Percentiles rank a stretch among this genome's conserved stretches.
Evolutionary conservation across 768 basidiomycete species (phyloP).

Genomic region (Amanita thiersii): DNA sequence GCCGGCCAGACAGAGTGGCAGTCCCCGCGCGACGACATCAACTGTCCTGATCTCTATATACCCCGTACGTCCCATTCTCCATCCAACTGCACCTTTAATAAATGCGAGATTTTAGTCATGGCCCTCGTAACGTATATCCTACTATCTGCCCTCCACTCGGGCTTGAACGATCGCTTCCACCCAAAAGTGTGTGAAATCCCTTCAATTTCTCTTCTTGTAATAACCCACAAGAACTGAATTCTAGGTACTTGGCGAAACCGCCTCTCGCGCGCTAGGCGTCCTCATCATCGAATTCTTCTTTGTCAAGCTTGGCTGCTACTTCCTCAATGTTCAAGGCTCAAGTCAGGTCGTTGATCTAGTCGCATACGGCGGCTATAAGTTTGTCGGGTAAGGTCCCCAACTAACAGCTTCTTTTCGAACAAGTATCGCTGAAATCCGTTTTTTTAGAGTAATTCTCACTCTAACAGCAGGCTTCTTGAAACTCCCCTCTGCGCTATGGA

Average conservation of each 20-base stretch:
- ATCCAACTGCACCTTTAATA: neutral
- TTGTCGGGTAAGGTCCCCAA: slow-evolving; percentile 69
- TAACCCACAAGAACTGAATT: neutral
- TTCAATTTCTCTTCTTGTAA: neutral
- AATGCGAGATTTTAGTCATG: slow-evolving; percentile 56
- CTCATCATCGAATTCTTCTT: slow-evolving; percentile 83
- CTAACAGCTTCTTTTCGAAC: neutral
- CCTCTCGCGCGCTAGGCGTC: slow-evolving; percentile 78
- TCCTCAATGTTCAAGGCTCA: slow-evolving; percentile 76
- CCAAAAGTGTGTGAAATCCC: slow-evolving; percentile 39
- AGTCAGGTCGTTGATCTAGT: slow-evolving; percentile 73
- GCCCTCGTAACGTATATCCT: slow-evolving; percentile 94
- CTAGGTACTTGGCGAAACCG: slow-evolving; percentile 73
- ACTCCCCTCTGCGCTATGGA: slow-evolving; percentile 54
- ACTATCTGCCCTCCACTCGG: slow-evolving; percentile 76
- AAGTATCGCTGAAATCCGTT: neutral
- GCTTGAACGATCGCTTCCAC: slow-evolving; percentile 75
- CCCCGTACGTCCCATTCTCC: slow-evolving; percentile 46
- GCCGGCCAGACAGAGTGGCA: slow-evolving; percentile 71
- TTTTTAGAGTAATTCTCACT: slow-evolving; percentile 69
- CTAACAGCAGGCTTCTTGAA: slow-evolving; percentile 66
- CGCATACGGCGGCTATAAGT: slow-evolving; percentile 96
- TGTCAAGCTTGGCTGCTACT: slow-evolving; percentile 88
- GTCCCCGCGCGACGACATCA: slow-evolving; percentile 88
- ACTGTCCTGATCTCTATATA: slow-evolving; percentile 95